Base-by-base conservation (phyloP, 768 basidiomycete genomes). In the Termitomyces sp. region DNA sequence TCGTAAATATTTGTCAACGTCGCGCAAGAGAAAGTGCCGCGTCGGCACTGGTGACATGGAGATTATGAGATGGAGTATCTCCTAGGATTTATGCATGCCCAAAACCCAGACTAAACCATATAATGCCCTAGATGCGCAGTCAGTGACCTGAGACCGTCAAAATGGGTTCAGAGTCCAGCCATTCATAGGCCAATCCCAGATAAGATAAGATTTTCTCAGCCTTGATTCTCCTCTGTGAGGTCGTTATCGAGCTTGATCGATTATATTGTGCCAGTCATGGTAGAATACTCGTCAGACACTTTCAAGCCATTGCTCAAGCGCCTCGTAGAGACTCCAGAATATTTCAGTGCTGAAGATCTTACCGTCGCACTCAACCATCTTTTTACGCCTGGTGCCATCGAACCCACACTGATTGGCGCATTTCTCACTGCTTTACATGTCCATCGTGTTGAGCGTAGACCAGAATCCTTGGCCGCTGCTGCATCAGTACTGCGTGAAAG, bases 391-490 rank as follows among this genome's bases (percentile, higher is more conserved):
- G 77, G 83, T 50, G 75, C 77, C 41, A 76, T 86, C 1, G 79
- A 78, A 12, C 84, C 88, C 1, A 76, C 83, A 0, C 91, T 97
- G 68, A 84, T 94, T 54, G 94, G 94, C 23, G 85, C 94, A 3
- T 95, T 98, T 71, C 77, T 99, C 43, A 86, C 91, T 0, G 92
- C 93, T 4, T 73, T 94, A 30, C 90, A 94, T 53, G 74, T 94
- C 53, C 83, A 88, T 49, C 84, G 85, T 34, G 73, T 94, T 39
- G 96, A 97, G 59, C 72, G 83, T 19, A 75, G 85, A 30, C 83
- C 92, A 28, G 86, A 88, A 25, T 82, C 84, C 32, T 81, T 98
- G 39, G 85, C 87, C 1, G 88, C 86, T 0, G 91, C 91, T 6
- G 94, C 94, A 0, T 69, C 81, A 2, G 83, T 92, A 4, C 78